Percentiles rank a stretch among this genome's conserved stretches.
Conservation (phyloP, 2,329 filamentous ascomycete species). For the Alternaria angustiovoidea region DNA sequence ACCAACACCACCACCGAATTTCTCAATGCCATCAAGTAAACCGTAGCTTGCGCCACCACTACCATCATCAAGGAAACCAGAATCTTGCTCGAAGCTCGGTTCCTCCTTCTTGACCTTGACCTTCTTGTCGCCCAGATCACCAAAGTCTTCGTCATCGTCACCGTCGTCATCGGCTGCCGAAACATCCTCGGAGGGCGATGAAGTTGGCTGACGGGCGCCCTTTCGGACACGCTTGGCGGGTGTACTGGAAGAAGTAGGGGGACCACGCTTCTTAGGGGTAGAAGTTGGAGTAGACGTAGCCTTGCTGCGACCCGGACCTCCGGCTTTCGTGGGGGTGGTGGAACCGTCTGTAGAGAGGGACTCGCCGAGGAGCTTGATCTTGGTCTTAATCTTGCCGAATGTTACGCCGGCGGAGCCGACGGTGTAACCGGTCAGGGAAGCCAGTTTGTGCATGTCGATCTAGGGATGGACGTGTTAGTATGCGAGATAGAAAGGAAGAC, state of each 20-base stretch:
- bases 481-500: slow-evolving; percentile 9
- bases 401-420: slow-evolving; percentile 35
- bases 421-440: slow-evolving; percentile 38
- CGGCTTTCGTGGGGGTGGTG: background rate
- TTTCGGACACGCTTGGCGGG: slow-evolving; percentile 28
- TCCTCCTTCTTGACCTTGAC: slow-evolving; percentile 4
- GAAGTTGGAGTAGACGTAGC: background rate
- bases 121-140: background rate
- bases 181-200: background rate
- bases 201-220: background rate
- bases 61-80: background rate
- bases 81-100: background rate
- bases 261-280: slow-evolving; percentile 32
- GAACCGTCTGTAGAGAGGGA: background rate
- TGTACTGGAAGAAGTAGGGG: slow-evolving; percentile 1
- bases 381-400: slow-evolving; percentile 44
- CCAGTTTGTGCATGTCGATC: slow-evolving; percentile 33
- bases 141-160: slow-evolving; percentile 30
- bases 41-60: background rate
- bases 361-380: slow-evolving; percentile 34
- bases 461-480: slow-evolving; percentile 5
- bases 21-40: slow-evolving; percentile 1
- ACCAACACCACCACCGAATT: background rate
- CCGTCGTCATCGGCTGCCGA: background rate
- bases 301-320: background rate